Evolutionary conservation across 768 basidiomycete species (phyloP), one percentile per base, ranked within the genome.

Genomic region (Tremella yokohamensis): DNA sequence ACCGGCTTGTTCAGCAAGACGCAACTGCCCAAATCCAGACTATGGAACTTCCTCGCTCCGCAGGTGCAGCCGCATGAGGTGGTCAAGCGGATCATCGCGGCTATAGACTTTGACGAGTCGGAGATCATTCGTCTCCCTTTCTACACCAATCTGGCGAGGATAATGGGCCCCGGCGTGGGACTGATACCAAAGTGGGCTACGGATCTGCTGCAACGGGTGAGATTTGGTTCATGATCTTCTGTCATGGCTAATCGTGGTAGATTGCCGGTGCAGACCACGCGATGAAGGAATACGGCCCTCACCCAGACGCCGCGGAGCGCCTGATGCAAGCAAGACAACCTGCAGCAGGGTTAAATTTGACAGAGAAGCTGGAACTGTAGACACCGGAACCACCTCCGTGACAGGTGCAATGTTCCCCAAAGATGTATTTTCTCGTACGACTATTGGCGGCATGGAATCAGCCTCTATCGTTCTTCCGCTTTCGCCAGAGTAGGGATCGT

Each of bases 91-190:
- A 84, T 97, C 70, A 88, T 98, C 56, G 78, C 83, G 29, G 88
- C 88, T 1, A 73, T 96, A 52, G 89, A 96, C 73, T 84, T 84
- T 49, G 86, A 87, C 61, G 85, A 92, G 65, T 87, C 86, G 13
- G 82, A 83, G 58, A 82, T 80, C 18, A 82, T 92, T 58, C 77
- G 83, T 63, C 66, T 89, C 62, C 91, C 91, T 15, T 61, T 62
- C 6, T 76, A 73, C 61, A 63, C 70, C 4, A 51, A 76, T 4
- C 4, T 58, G 0, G 65, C 65, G 8, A 64, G 72, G 37, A 8
- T 70, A 0, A 24, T 60, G 50, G 60, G 61, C 45, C 26, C 54
- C 7, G 65, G 52, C 11, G 60, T 63, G 8, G 67, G 67, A 1
- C 1, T 76, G 4, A 40, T 73, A 37, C 76, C 76, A 11, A 51